Conservation (phyloP, 768 basidiomycete genomes). For the Naganishia vaughanmartiniae region DNA sequence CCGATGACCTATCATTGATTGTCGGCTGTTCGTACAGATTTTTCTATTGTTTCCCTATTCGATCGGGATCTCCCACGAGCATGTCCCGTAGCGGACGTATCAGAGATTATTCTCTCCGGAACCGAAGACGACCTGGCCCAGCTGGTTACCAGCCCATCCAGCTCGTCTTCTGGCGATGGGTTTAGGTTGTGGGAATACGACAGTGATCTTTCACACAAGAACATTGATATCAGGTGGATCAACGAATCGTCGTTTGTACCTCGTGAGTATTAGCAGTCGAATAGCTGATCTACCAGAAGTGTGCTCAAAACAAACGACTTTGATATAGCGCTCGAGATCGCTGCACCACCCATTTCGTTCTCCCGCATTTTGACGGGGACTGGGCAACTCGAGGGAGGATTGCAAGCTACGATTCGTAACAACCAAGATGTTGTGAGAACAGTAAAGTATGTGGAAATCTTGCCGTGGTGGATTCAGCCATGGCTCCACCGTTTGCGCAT, state of each 20-base stretch:
- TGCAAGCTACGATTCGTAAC: conserved; percentile 69
- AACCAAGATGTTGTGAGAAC: conserved; percentile 55
- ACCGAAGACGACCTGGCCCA: conserved; percentile 24
- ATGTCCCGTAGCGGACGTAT: conserved; percentile 40
- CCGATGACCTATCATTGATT: neutral
- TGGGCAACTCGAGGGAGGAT: conserved; percentile 71
- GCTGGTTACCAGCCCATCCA: conserved; percentile 15
- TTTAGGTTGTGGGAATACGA: conserved; percentile 33
- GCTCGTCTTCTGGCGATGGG: conserved; percentile 7
- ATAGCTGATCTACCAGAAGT: too few relatives aligned
- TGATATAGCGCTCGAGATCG: conserved; percentile 5
- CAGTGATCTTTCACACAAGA: conserved; percentile 29
- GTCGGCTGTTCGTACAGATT: conserved; percentile 20
- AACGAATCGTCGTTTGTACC: conserved; percentile 38
- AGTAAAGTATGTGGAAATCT: conserved; percentile 78
- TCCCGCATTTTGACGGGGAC: conserved; percentile 70
- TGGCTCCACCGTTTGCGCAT: conserved; percentile 75
- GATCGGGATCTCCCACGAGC: conserved; percentile 36
- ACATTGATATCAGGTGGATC: conserved; percentile 43
- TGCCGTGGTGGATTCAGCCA: conserved; percentile 88
- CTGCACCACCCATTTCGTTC: conserved; percentile 62
- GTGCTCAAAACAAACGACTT: neutral
- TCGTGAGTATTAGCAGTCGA: conserved; percentile 34
- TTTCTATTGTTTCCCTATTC: conserved; percentile 42
- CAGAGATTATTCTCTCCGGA: conserved; percentile 34